Conservation (phyloP, 495 filamentous ascomycete genomes). For the Xylona heveae region DNA sequence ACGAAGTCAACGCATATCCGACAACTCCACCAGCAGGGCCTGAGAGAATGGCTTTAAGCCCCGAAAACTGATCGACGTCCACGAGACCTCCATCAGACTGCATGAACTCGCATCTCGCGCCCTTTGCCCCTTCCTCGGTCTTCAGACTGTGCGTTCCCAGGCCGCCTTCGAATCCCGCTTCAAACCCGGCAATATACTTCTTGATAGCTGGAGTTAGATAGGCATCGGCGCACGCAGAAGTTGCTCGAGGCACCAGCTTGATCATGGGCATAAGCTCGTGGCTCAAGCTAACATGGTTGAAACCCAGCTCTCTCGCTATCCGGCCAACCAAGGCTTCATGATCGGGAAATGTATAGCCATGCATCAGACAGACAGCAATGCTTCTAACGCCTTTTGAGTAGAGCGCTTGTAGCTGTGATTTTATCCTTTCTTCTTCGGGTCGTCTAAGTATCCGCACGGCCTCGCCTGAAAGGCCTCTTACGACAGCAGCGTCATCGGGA, state of each 20-base stretch:
- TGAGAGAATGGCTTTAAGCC: slow-evolving; percentile 54
- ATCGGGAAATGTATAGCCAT: slow-evolving; percentile 59
- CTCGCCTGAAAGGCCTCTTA: slow-evolving; percentile 47
- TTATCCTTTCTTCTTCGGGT: slow-evolving; percentile 30
- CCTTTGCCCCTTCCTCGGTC: slow-evolving; percentile 27
- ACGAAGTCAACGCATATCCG: slow-evolving; percentile 85
- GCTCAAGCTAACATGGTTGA: slow-evolving; percentile 50
- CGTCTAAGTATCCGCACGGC: slow-evolving; percentile 41
- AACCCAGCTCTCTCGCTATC: slow-evolving; percentile 51
- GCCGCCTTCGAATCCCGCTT: slow-evolving; percentile 49
- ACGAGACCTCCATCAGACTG: slow-evolving; percentile 67
- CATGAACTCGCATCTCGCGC: slow-evolving; percentile 65
- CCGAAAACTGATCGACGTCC: slow-evolving; percentile 54
- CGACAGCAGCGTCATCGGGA: slow-evolving; percentile 26
- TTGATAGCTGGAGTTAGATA: slow-evolving; percentile 92
- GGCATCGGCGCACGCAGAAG: slow-evolving; percentile 84
- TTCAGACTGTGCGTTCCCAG: slow-evolving; percentile 46
- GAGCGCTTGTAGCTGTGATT: slow-evolving; percentile 30
- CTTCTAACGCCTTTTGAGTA: slow-evolving; percentile 43
- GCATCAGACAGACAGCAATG: slow-evolving; percentile 62
- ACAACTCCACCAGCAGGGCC: slow-evolving; percentile 63
- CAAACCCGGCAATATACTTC: slow-evolving; percentile 84
- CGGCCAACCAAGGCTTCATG: slow-evolving; percentile 49
- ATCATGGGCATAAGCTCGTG: slow-evolving; percentile 89
- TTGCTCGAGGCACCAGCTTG: slow-evolving; percentile 68